A percentile compares a stretch with the other conserved stretches of the same genome.
phyloP scores from a whole-genome alignment of 371 early-diverging fungal genomes.

The Mortierella sp. region DNA sequence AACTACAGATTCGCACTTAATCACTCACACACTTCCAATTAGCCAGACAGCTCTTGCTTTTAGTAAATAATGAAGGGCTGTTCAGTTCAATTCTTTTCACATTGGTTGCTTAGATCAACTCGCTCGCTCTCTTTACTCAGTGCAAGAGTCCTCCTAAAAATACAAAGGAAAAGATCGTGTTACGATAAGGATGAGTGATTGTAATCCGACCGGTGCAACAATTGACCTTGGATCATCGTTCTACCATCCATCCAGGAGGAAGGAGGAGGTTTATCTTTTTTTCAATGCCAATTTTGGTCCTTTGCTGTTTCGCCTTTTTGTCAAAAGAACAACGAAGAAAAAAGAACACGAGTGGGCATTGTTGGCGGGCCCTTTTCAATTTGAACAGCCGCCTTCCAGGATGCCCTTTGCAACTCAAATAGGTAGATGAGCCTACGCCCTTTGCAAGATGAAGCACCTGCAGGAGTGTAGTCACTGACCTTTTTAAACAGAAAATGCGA shows the following conservation, averaged over 20 bases:
- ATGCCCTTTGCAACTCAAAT: too few species aligned
- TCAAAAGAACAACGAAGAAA: background rate
- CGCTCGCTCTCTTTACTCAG: background rate
- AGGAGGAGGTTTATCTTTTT: too few species aligned
- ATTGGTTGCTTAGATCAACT: background rate
- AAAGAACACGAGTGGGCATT: background rate
- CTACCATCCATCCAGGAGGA: background rate
- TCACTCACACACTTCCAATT: background rate
- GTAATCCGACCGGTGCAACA: background rate
- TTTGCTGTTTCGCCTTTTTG: constrained; percentile 6
- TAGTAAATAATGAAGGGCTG: background rate
- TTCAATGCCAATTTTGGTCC: background rate
- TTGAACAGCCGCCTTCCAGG: background rate
- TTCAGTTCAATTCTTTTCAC: background rate
- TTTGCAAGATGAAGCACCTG: background rate
- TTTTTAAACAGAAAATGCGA: background rate
- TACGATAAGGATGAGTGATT: background rate
- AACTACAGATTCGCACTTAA: too few species aligned
- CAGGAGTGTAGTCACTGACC: background rate
- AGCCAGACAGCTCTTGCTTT: background rate
- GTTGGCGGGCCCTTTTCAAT: background rate
- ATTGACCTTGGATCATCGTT: background rate
- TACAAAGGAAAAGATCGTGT: background rate
- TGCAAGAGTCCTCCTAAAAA: background rate
- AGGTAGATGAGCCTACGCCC: background rate